Evolutionary conservation across 202 grass and related monocot species (phyloP).

Genomic region (Carex sylvatica): DNA sequence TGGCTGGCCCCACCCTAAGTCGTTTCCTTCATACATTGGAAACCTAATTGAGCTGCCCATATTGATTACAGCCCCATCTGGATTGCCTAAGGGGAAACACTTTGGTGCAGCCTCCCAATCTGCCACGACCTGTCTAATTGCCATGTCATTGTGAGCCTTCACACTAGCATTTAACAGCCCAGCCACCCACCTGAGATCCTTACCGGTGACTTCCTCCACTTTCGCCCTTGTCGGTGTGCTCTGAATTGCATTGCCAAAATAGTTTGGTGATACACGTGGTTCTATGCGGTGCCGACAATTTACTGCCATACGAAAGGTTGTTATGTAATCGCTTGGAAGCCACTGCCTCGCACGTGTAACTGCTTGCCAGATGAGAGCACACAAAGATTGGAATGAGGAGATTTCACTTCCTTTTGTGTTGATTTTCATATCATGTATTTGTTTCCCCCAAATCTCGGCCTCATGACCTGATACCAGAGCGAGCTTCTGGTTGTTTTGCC

Average conservation of each 20-base stretch:
- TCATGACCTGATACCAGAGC: neutral
- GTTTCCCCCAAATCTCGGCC: constrained; percentile 65
- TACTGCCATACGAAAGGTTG: constrained; percentile 88
- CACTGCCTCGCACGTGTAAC: constrained; percentile 67
- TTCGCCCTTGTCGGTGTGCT: constrained; percentile 64
- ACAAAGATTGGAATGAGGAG: constrained; percentile 94
- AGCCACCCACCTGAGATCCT: constrained; percentile 66
- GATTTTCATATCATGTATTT: constrained; percentile 54
- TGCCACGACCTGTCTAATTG: constrained; percentile 39
- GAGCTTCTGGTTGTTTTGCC: neutral
- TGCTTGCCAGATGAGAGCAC: constrained; percentile 71
- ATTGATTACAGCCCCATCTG: constrained; percentile 79
- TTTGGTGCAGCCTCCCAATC: constrained; percentile 74
- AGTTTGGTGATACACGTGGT: constrained; percentile 47
- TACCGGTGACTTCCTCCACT: constrained; percentile 58
- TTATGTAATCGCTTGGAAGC: constrained; percentile 44
- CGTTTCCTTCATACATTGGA: constrained; percentile 92
- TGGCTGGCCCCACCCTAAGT: constrained; percentile 85
- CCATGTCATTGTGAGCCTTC: constrained; percentile 43
- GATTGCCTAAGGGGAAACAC: constrained; percentile 97
- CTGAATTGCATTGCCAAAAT: constrained; percentile 99
- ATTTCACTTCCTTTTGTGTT: constrained; percentile 39
- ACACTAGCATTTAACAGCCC: constrained; percentile 53
- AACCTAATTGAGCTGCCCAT: constrained; percentile 97
- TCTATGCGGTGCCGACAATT: constrained; percentile 76